phyloP scores from a whole-genome alignment of 139 green algal species.

The Microglena sp. region DNA sequence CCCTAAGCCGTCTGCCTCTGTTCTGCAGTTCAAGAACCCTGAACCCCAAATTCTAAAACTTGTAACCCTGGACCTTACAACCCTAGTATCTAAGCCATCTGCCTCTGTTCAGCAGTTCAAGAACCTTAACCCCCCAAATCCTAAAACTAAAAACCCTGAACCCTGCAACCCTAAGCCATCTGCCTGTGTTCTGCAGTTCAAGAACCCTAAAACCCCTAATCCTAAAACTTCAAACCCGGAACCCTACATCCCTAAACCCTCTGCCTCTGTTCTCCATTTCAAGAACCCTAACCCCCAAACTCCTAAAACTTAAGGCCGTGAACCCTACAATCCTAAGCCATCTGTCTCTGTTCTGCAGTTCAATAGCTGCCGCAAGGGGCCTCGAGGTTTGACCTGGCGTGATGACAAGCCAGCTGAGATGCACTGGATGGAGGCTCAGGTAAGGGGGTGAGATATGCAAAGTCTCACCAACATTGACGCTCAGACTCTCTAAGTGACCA shows the following conservation, averaged over 20 bases:
- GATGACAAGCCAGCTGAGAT: constrained; percentile 71
- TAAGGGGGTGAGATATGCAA: constrained; percentile 14
- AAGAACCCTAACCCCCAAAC: too few species aligned
- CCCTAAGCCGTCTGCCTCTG: not conserved
- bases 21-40: constrained; percentile 14
- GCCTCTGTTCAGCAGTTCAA: constrained; percentile 11
- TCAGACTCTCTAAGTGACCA: not conserved
- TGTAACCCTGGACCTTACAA: too few species aligned
- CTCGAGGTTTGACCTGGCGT: constrained; percentile 77
- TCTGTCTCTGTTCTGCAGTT: constrained; percentile 3
- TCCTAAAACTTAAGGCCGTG: too few species aligned
- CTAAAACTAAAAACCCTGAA: too few species aligned
- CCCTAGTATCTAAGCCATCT: too few species aligned
- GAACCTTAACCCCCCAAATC: too few species aligned
- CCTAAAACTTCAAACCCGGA: too few species aligned
- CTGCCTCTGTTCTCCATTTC: constrained; percentile 1
- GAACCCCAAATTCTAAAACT: too few species aligned
- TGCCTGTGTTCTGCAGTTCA: constrained; percentile 7
- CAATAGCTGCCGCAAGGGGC: constrained; percentile 39
- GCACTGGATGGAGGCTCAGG: constrained; percentile 79
- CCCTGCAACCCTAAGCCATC: too few species aligned
- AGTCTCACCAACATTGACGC: not conserved
- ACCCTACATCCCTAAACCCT: too few species aligned
- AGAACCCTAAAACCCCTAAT: too few species aligned
- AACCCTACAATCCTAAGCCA: too few species aligned